phyloP scores from a whole-genome alignment of 2,329 filamentous ascomycete genomes.

The Aspergillus fischeri region DNA sequence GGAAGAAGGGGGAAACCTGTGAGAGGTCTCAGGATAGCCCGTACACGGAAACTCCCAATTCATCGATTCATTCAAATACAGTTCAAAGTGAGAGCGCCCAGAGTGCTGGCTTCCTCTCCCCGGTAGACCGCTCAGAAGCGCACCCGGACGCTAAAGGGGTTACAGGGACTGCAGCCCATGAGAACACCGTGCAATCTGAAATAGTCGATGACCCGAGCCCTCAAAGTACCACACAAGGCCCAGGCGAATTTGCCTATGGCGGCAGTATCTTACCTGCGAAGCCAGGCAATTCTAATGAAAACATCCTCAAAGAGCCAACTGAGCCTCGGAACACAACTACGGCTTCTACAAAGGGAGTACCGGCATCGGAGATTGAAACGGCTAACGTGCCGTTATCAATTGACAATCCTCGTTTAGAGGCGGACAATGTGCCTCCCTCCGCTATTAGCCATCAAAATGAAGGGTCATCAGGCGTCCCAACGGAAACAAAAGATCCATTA shows the following conservation, averaged over 20 bases:
- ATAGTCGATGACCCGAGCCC: neutral
- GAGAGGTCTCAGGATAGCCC: neutral
- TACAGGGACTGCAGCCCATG: neutral
- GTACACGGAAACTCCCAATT: neutral
- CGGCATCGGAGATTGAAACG: neutral
- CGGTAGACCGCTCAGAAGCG: neutral
- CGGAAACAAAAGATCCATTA: neutral
- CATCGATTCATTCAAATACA: neutral
- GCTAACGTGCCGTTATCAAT: neutral
- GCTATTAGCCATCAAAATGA: neutral
- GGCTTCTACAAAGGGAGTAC: neutral
- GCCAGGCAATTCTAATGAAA: neutral
- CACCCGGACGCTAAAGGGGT: neutral
- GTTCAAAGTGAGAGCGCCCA: neutral
- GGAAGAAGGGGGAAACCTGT: conserved; percentile 6
- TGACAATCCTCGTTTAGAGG: neutral
- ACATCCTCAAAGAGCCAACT: neutral
- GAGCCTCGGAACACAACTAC: neutral
- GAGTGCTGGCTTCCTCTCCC: neutral
- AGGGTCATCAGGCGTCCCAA: neutral
- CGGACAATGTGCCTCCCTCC: neutral
- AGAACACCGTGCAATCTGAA: neutral
- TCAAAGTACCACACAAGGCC: neutral
- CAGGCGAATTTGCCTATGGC: neutral
- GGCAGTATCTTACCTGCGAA: neutral